phyloP scores from a whole-genome alignment of 2,329 filamentous ascomycete genomes.

The Neonectria punicea region DNA sequence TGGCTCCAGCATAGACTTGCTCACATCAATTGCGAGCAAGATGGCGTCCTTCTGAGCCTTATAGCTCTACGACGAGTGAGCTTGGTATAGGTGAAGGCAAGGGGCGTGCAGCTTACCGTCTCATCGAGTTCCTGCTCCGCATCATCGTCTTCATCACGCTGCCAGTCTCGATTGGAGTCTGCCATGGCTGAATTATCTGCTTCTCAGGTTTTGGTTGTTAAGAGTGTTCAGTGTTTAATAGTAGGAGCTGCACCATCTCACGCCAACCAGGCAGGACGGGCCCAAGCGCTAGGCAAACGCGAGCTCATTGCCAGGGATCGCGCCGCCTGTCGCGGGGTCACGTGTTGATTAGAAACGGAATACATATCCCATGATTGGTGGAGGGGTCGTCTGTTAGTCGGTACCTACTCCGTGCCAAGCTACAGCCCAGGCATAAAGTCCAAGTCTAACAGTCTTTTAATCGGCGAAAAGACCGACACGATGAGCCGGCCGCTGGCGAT shows the following conservation, averaged over 20 bases:
- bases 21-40: slow-evolving; percentile 95
- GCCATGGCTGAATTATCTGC: slow-evolving; percentile 44
- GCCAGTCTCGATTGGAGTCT: slow-evolving; percentile 54
- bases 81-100: slow-evolving; percentile 11
- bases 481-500: slow-evolving; percentile 35
- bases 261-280: slow-evolving; percentile 33
- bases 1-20: slow-evolving; percentile 81
- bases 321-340: slow-evolving; percentile 45
- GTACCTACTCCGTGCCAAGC: slow-evolving; percentile 19
- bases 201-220: slow-evolving; percentile 16
- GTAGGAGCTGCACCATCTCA: slow-evolving; percentile 35
- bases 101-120: slow-evolving; percentile 55
- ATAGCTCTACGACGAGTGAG: slow-evolving; percentile 71
- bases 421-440: neutral
- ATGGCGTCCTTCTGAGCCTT: slow-evolving; percentile 96
- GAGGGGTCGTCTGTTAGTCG: neutral
- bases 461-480: slow-evolving; percentile 35
- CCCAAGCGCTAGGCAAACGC: slow-evolving; percentile 48
- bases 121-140: slow-evolving; percentile 71
- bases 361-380: slow-evolving; percentile 43
- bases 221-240: slow-evolving; percentile 29
- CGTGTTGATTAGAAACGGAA: slow-evolving; percentile 39
- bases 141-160: slow-evolving; percentile 71
- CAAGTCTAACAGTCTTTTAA: slow-evolving; percentile 17
- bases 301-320: slow-evolving; percentile 36